Evolutionary conservation across 1,284 basidiomycete species (phyloP).

Genomic region (Sporisorium graminicola): DNA sequence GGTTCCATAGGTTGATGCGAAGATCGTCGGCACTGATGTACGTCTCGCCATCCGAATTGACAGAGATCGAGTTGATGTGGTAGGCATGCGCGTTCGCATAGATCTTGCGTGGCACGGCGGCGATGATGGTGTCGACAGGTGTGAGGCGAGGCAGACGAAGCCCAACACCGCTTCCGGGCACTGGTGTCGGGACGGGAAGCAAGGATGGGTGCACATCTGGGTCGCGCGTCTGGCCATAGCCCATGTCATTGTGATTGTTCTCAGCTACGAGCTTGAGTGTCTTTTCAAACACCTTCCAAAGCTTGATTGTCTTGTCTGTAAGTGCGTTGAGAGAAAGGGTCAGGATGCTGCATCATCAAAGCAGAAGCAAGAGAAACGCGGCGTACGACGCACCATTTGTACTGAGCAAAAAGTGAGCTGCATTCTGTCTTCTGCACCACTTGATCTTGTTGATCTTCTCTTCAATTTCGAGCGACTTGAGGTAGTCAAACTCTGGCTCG

Average conservation of each 20-base stretch:
- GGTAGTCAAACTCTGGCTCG: constrained; percentile 99
- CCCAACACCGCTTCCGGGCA: constrained; percentile 51
- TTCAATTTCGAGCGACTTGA: constrained; percentile 99
- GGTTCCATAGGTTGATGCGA: constrained; percentile 97
- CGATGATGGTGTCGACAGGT: constrained; percentile 96
- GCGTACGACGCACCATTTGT: constrained; percentile 77
- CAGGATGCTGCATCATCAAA: constrained; percentile 71
- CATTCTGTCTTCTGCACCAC: constrained; percentile 98
- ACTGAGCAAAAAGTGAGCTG: constrained; percentile 95
- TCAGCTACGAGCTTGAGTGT: constrained; percentile 94
- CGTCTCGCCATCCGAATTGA: constrained; percentile 99
- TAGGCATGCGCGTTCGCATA: constrained; percentile 99
- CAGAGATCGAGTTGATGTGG: constrained; percentile 99
- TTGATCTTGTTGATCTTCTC: constrained; percentile 99
- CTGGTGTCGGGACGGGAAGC: constrained; percentile 51
- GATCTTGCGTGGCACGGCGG: constrained; percentile 97
- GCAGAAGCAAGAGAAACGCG: background rate
- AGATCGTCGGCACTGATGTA: constrained; percentile 99
- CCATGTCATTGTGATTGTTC: constrained; percentile 84
- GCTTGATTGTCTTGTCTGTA: constrained; percentile 97
- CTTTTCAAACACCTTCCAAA: constrained; percentile 99
- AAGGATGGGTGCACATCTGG: constrained; percentile 56
- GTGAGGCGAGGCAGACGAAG: constrained; percentile 75
- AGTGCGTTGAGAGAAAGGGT: constrained; percentile 43
- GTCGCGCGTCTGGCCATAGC: constrained; percentile 48